These are phyloP conservation scores for Alternaria triticimaculans DNA, from an alignment of 2,329 filamentous ascomycete species.

Conservation along the genomic window DNA sequence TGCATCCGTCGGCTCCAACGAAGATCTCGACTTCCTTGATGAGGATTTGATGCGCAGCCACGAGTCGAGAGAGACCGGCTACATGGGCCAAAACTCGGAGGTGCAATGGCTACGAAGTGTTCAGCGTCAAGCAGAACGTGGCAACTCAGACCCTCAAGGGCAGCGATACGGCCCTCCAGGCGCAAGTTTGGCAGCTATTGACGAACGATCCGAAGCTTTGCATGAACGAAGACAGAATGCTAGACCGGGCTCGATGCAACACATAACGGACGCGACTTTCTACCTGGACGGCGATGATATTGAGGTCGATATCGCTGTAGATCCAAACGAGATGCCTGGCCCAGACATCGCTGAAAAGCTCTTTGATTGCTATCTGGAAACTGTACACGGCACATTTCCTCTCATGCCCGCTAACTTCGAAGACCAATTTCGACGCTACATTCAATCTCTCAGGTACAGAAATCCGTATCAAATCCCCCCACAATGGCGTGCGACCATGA, in stretches of 20 bases:
- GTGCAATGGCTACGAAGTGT: slow-evolving; percentile 44
- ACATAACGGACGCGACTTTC: slow-evolving; percentile 37
- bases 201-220: slow-evolving; percentile 24
- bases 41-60: slow-evolving; percentile 40
- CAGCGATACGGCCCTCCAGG: slow-evolving; percentile 32
- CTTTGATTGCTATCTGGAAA: slow-evolving; percentile 45
- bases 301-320: slow-evolving; percentile 30
- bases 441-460: slow-evolving; percentile 7
- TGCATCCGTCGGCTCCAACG: slow-evolving; percentile 36
- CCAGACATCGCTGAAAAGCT: slow-evolving; percentile 40
- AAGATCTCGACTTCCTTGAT: slow-evolving; percentile 35
- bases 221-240: slow-evolving; percentile 22
- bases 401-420: slow-evolving; percentile 35
- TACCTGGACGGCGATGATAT: slow-evolving; percentile 46
- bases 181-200: slow-evolving; percentile 6
- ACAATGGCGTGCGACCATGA: slow-evolving; percentile 49
- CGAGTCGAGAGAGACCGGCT: slow-evolving; percentile 42
- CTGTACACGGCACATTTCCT: slow-evolving; percentile 44
- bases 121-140: slow-evolving; percentile 25
- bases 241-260: slow-evolving; percentile 13
- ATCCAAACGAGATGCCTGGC: slow-evolving; percentile 43
- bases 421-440: slow-evolving; percentile 26
- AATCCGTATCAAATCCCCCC: slow-evolving; percentile 13
- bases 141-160: slow-evolving; percentile 9
- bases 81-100: slow-evolving; percentile 43